Evolutionary conservation across 2,329 filamentous ascomycete species (phyloP), one percentile per base, ranked within the genome.

Genomic region (Paecilomyces niveus): DNA sequence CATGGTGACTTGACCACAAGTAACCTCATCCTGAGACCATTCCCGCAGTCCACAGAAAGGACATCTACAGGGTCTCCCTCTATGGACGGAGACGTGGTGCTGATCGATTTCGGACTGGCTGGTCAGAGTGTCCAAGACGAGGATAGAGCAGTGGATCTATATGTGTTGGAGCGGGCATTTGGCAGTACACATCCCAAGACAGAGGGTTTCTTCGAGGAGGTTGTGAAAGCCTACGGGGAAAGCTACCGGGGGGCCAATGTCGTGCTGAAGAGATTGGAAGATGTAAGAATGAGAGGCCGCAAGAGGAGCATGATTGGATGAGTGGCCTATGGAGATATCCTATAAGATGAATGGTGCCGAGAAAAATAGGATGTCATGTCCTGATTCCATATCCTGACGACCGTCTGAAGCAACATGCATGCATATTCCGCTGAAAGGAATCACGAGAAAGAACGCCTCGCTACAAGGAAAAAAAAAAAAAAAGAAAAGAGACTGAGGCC

Each of bases 241-340:
- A 85, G 83, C 33, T 93, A 89, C 70, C 92, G 90, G 76, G 89
- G 89, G 15, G 89, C 89, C 0, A 83, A 79, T 58, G 78, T 84
- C 21, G 90, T 92, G 22, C 74, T 99, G 70, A 90, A 85, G 77
- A 89, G 87, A 72, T 75, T 99, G 61, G 92, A 96, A 72, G 93
- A 96, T 64, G 94, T 99, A 53, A 85, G 94, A 71, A 85, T 96
- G 87, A 86, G 94, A 72, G 94, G 94, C 3, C 83, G 94, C 71
- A 99, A 99, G 84, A 88, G 91, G 75, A 97, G 92, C 73, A 99
- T 99, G 94, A 73, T 99, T 65, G 94, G 94, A 29, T 97, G 78
- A 77, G 59, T 31, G n/a, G 39, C 49, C 24, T 49, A 22, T 53
- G n/a, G 4, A 57, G 13, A 29, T 39, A 57, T 33, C 26, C 29